Percentiles rank a stretch among this genome's conserved stretches.
Conservation (phyloP, 1,284 basidiomycete species). For the Moesziomyces parantarcticus region DNA sequence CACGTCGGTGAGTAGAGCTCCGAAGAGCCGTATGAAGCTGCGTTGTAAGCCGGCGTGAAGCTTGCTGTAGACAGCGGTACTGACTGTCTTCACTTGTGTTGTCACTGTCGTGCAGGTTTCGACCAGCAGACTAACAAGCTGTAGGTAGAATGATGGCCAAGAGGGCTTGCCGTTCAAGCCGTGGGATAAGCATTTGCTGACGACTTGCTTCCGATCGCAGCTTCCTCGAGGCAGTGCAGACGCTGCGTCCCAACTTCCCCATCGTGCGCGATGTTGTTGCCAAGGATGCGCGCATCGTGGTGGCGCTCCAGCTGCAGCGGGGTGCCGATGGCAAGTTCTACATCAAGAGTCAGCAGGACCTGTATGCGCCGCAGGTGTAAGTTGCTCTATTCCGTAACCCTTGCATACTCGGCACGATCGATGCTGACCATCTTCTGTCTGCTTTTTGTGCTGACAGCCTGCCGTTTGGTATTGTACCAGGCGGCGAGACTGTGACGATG, state of each 20-base stretch:
- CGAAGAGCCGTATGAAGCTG: no score
- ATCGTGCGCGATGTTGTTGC: constrained; percentile 27
- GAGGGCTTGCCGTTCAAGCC: no score
- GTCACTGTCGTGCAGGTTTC: constrained; percentile 4
- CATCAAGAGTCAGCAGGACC: constrained; percentile 62
- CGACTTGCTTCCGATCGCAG: constrained; percentile 10
- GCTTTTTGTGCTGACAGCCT: constrained; percentile 16
- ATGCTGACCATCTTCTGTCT: constrained; percentile 1
- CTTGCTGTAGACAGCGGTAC: no score
- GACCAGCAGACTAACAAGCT: constrained; percentile 29
- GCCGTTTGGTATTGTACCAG: constrained; percentile 53
- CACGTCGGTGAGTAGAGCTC: constrained; percentile 48
- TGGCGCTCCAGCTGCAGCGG: constrained; percentile 55
- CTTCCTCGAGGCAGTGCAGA: constrained; percentile 62
- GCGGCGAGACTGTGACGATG: constrained; percentile 31
- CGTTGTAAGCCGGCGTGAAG: no score
- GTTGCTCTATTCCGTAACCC: constrained; percentile 1
- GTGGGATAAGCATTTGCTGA: no score
- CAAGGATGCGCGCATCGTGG: constrained; percentile 52
- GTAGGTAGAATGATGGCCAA: constrained; percentile 1
- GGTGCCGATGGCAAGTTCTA: constrained; percentile 64
- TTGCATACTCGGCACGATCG: no score
- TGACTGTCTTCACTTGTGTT: neutral
- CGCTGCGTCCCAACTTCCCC: constrained; percentile 50
- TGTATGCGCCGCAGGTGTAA: constrained; percentile 57